Evolutionary conservation across 2,329 filamentous ascomycete genomes (phyloP).

Genomic region (Botrytis porri): DNA sequence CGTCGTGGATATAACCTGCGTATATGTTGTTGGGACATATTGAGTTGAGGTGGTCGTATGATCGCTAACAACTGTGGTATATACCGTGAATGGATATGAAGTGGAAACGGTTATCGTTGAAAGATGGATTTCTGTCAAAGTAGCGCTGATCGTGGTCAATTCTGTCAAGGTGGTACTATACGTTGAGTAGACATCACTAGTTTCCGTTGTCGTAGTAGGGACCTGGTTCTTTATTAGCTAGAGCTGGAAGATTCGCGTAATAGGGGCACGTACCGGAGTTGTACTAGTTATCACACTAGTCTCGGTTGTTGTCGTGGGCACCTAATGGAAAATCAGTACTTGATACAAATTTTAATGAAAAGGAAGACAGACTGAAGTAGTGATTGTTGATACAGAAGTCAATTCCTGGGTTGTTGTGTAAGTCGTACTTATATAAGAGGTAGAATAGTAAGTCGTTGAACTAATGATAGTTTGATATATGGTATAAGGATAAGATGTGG

Average conservation of each 20-base stretch:
- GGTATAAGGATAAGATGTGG: conserved; percentile 9
- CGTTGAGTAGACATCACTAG: conserved; percentile 6
- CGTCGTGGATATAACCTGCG: conserved; percentile 1
- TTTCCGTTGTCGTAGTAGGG: conserved; percentile 11
- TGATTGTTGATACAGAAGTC: not conserved
- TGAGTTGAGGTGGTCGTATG: not conserved
- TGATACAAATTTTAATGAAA: not conserved
- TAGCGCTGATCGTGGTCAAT: not conserved
- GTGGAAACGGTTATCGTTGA: conserved; percentile 1
- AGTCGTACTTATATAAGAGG: conserved; percentile 6
- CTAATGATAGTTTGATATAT: conserved; percentile 10
- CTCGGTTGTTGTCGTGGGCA: conserved; percentile 2
- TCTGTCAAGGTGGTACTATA: conserved; percentile 11
- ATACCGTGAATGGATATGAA: conserved; percentile 4
- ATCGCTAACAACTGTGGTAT: conserved; percentile 15
- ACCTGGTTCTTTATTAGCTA: not conserved
- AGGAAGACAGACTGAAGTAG: not conserved
- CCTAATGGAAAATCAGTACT: not conserved
- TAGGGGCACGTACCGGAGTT: not conserved
- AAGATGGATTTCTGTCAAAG: not conserved
- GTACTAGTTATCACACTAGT: not conserved
- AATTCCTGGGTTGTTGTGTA: not conserved
- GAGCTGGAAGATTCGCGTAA: too few relatives aligned
- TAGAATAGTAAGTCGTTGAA: conserved; percentile 11
- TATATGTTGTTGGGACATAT: not conserved